Evolutionary conservation across 371 early-diverging fungal species (phyloP), one percentile per base, ranked within the genome.

Genomic region (Phascolomyces articulosus): DNA sequence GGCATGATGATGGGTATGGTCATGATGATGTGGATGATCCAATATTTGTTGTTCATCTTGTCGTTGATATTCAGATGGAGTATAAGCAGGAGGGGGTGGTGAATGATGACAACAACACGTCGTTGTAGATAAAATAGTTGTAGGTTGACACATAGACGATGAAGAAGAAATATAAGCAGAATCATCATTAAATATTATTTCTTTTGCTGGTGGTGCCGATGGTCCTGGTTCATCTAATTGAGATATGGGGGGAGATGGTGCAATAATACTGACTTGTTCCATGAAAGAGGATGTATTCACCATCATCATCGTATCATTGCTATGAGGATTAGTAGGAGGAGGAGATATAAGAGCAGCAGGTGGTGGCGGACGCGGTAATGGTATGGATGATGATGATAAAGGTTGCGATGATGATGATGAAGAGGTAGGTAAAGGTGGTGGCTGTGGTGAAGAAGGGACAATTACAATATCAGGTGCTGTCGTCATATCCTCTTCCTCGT

Each of bases 171-270:
- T n/a, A 23, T 26, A 40, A 15, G 57, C 24, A 3, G 40, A 40
- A 51, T 44, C 62, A 31, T 49, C 28, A 28, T 57, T 31, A 27
- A 63, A 40, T 9, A 63, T n/a, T n/a, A n/a, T 21, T 47, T 71
- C 71, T 47, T 71, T 71, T n/a, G 67, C 71, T 26, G 71, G 59
- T 34, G 71, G 71, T 31, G 71, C 71, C 10, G 71, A 67, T 18
- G 71, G 71, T 9, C 20, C 38, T 31, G 70, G 63, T 27, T 16
- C 31, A 34, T 56, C 40, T 23, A 26, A n/a, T 16, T 23, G 31
- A 20, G 23, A 20, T n/a, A 15, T 28, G 26, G 60, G 48, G 1
- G 48, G n/a, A 13, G 60, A 27, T 49, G 60, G 21, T 21, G 49
- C 60, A 48, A 48, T 31, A 49, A 9, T 0, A 8, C 44, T 29